Evolutionary conservation across 2,329 filamentous ascomycete genomes (phyloP), one percentile per base, ranked within the genome.

Genomic region (Xylaria hypoxylon): DNA sequence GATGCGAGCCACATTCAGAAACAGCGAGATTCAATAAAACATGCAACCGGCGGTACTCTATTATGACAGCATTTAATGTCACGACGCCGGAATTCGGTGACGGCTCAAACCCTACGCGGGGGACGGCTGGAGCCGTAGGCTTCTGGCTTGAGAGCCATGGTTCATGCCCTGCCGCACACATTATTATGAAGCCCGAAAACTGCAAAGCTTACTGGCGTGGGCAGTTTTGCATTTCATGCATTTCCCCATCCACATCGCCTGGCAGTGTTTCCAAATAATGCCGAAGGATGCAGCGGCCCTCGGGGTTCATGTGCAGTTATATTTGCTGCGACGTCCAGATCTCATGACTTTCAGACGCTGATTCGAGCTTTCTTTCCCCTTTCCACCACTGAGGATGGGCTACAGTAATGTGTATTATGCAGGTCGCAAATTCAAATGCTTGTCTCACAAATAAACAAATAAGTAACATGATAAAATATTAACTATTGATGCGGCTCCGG

Each of bases 221-320:
- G 48, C 26, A 19, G 15, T 2, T n/a, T 22, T 13, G 11, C n/a
- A 22, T 13, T 13, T 22, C 48, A 52, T 4, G 33, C 19, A 10
- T 10, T 33, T 51, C 13, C 28, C 11, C 48, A 33, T 22, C n/a
- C 10, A 7, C n/a, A 22, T 13, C 10, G 28, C 31, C 47, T 50
- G 6, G 10, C 17, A 35, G 13, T 22, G 35, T 35, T 35, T 5
- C 15, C 42, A 31, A 11, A 4, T 17, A 35, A 33, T 11, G n/a
- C 48, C 48, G 48, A 52, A 8, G n/a, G 48, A 3, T 52, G 48
- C 48, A 35, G 48, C 48, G n/a, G n/a, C n/a, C 28, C 48, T 35
- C 31, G 28, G 48, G 28, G 3, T 22, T 35, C n/a, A 22, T 35
- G 2, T 35, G 22, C 11, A 35, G 28, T 52, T 35, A 11, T n/a